A percentile compares a stretch with the other conserved stretches of the same genome.
These are phyloP conservation scores for Ceriops tagal DNA, from an alignment of 345 rosid species.

Conservation along the genomic window DNA sequence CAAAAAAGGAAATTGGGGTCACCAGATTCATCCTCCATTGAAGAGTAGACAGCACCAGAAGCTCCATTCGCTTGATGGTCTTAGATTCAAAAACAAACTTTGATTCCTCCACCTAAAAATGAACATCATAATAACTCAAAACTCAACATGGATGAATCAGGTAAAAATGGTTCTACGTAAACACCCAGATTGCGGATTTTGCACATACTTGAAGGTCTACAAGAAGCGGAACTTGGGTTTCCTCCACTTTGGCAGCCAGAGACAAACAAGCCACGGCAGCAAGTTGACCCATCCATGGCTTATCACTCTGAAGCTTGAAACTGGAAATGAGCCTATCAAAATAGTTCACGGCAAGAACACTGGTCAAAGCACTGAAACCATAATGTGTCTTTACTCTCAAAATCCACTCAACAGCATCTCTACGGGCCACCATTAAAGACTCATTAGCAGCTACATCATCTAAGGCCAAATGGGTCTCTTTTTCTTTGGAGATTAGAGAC, in stretches of 20 bases:
- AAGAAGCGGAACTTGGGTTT: constrained; percentile 74
- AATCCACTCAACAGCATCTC: constrained; percentile 70
- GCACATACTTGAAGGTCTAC: constrained; percentile 71
- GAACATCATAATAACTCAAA: constrained; percentile 8
- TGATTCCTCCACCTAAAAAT: constrained; percentile 64
- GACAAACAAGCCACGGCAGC: constrained; percentile 84
- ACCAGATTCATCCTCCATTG: constrained; percentile 90
- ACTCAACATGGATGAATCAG: constrained; percentile 2
- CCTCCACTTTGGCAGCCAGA: constrained; percentile 90
- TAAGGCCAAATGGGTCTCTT: constrained; percentile 38
- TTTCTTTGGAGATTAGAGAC: constrained; percentile 54
- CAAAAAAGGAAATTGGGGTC: constrained; percentile 78
- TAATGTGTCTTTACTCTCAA: constrained; percentile 53
- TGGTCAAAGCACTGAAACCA: constrained; percentile 64
- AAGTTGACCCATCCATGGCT: constrained; percentile 93
- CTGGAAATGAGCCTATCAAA: constrained; percentile 75
- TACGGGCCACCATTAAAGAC: constrained; percentile 41
- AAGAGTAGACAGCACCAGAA: constrained; percentile 73
- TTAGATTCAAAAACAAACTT: constrained; percentile 71
- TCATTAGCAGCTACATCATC: constrained; percentile 33
- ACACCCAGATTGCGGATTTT: constrained; percentile 25
- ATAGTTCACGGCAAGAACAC: constrained; percentile 76
- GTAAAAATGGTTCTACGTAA: constrained; percentile 13
- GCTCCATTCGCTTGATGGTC: constrained; percentile 92
- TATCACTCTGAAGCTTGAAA: constrained; percentile 49